Conservation (phyloP, 1,284 basidiomycete genomes). For the Microbotryum scabiosae region DNA sequence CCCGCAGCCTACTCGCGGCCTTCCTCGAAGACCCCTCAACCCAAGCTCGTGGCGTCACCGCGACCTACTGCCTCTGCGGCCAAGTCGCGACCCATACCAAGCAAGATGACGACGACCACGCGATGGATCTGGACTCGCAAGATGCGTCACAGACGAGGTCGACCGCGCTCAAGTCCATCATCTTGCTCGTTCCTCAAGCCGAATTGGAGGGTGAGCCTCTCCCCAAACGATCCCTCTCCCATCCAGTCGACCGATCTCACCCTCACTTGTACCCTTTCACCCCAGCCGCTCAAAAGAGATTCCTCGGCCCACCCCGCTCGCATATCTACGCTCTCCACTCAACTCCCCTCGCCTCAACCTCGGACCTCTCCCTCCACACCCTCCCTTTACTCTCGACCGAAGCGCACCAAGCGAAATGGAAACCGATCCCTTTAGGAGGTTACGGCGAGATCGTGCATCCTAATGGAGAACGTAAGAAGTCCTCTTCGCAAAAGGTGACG, state of each 20-base stretch:
- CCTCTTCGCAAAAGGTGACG: background rate
- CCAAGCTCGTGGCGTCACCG: conserved; percentile 13
- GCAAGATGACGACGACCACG: background rate
- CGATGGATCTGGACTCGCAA: conserved; percentile 3
- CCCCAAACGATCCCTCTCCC: too few relatives aligned
- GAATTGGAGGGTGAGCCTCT: conserved; percentile 14
- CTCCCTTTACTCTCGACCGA: conserved; percentile 4
- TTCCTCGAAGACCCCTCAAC: conserved; percentile 13
- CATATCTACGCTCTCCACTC: conserved; percentile 21
- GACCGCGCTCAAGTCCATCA: background rate
- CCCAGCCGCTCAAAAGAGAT: conserved; percentile 7
- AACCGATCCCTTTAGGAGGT: conserved; percentile 3
- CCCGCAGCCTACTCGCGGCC: conserved; percentile 3
- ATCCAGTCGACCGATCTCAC: too few relatives aligned
- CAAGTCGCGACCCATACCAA: background rate
- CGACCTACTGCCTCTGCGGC: conserved; percentile 13
- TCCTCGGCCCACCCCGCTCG: conserved; percentile 1
- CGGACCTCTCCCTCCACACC: conserved; percentile 6
- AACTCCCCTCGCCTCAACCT: background rate
- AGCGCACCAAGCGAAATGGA: conserved; percentile 4
- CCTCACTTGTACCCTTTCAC: too few relatives aligned
- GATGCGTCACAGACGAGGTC: background rate
- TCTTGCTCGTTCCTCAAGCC: conserved; percentile 8
- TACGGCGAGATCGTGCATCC: conserved; percentile 15
- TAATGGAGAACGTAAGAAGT: conserved; percentile 5